Conservation (phyloP, 192 early-diverging fungal species). For the Mortierella antarctica region DNA sequence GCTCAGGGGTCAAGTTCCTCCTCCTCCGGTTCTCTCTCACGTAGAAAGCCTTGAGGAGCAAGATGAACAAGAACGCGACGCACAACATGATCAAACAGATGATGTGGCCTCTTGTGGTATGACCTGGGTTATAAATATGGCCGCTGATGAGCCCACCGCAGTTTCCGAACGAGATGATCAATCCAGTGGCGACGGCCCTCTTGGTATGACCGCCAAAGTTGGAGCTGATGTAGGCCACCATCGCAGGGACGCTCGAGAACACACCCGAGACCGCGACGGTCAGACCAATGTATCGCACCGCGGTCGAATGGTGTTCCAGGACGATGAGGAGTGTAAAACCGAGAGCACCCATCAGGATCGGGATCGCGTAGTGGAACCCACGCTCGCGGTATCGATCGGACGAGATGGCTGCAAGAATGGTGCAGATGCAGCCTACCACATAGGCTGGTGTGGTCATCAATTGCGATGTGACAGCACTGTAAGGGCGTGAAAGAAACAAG, state of each 20-base stretch:
- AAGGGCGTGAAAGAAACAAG: no score
- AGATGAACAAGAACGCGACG: constrained; percentile 54
- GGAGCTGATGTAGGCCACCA: constrained; percentile 69
- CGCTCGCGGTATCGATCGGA: constrained; percentile 40
- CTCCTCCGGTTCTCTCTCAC: constrained; percentile 67
- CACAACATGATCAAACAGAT: constrained; percentile 59
- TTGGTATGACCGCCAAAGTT: constrained; percentile 78
- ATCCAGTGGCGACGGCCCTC: constrained; percentile 69
- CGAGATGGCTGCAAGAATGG: constrained; percentile 14
- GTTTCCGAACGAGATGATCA: constrained; percentile 74
- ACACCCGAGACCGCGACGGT: constrained; percentile 49
- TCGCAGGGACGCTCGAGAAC: constrained; percentile 65
- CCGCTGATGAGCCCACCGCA: constrained; percentile 75
- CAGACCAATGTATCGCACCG: constrained; percentile 42
- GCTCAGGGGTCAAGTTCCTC: constrained; percentile 58
- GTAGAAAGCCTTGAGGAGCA: constrained; percentile 60
- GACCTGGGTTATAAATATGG: constrained; percentile 73
- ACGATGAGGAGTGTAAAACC: constrained; percentile 57
- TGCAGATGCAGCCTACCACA: constrained; percentile 41
- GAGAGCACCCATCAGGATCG: constrained; percentile 36
- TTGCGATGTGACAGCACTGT: constrained; percentile 20
- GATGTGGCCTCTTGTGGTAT: constrained; percentile 61
- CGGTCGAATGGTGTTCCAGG: constrained; percentile 9
- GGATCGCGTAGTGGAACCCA: constrained; percentile 55
- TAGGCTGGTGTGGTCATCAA: constrained; percentile 61